Base-by-base conservation (phyloP, 306 rosid species). In the Lathyrus oleraceus region DNA sequence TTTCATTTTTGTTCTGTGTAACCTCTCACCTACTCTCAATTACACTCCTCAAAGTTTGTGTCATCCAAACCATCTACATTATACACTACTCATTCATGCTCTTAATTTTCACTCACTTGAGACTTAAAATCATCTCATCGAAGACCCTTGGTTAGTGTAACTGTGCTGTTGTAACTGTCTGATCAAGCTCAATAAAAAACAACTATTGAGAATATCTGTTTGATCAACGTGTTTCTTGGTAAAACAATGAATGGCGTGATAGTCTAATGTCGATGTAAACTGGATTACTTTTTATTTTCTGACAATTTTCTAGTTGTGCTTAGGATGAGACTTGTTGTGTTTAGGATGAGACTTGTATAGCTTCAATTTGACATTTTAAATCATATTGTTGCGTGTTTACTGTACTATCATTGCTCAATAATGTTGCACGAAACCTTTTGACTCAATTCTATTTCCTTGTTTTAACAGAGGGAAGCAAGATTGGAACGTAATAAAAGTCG, bases 401-500 rank as follows among this genome's bases (percentile, higher is more conserved):
- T 52, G 39, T 73, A 20, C 28, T 69, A 57, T 21, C 35, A 48
- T 32, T 64, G 51, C 67, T 52, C 10, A 30, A 53, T 45, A 56
- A 16, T 63, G 74, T 49, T 35, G 38, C 54, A 13, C 54, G 17
- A 60, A 53, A 69, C 57, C 35, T 35, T 52, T 36, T 27, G 23
- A 68, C 53, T 73, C 56, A 53, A 61, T 60, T 76, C 36, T 67
- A 69, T 30, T 20, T 47, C 14, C 49, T 82, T 74, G 76, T 78
- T 78, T 62, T 14, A 6, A 80, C 88, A 93, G 98, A 87, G 98
- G 85, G 88, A 84, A 67, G 97, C 90, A 85, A 91, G 96, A 57
- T 76, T 93, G 80, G 98, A 93, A 74, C 90, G 94, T 21, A 93
- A 93, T 76, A 88, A 48, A 78, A 88, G 6, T 16, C 75, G 96